A percentile compares a stretch with the other conserved stretches of the same genome.
phyloP scores from a whole-genome alignment of 352 stramenopile genomes.

The Globisporangium nodosum region DNA sequence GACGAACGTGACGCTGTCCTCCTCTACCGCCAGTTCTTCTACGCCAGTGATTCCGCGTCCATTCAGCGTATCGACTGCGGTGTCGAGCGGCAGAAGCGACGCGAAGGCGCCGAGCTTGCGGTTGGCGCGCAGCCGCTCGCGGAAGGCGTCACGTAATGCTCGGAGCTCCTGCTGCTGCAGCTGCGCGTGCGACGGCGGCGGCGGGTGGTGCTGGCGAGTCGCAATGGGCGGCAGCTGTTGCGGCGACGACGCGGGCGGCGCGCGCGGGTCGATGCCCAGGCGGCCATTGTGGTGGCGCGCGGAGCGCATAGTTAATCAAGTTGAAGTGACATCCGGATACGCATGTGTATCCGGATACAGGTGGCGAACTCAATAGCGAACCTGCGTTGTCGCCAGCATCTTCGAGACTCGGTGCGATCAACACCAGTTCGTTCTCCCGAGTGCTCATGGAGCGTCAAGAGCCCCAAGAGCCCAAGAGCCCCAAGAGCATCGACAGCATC shows the following conservation, averaged over 20 bases:
- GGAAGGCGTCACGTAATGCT: conserved; percentile 15
- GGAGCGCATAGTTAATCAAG: not conserved
- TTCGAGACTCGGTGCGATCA: too few species aligned
- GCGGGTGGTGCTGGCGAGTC: not conserved
- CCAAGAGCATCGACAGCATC: too few species aligned
- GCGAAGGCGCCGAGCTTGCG: conserved; percentile 13
- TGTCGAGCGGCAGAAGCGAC: not conserved
- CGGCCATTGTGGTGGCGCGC: not conserved
- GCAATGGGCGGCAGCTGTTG: conserved; percentile 15
- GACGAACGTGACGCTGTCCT: conserved; percentile 15
- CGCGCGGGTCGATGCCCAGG: conserved; percentile 11
- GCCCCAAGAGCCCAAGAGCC: too few species aligned
- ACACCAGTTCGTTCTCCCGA: too few species aligned
- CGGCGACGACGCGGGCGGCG: not conserved
- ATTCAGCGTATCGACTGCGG: not conserved
- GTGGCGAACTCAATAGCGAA: too few species aligned
- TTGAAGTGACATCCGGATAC: too few species aligned
- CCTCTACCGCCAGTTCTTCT: not conserved
- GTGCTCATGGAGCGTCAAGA: too few species aligned
- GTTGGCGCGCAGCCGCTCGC: conserved; percentile 15
- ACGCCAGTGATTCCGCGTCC: not conserved
- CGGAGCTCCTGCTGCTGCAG: conserved; percentile 16
- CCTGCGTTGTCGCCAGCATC: too few species aligned
- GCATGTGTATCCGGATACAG: too few species aligned
- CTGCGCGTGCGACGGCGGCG: conserved; percentile 2